phyloP scores from a whole-genome alignment of 768 basidiomycete species.

The Auriscalpium vulgare region DNA sequence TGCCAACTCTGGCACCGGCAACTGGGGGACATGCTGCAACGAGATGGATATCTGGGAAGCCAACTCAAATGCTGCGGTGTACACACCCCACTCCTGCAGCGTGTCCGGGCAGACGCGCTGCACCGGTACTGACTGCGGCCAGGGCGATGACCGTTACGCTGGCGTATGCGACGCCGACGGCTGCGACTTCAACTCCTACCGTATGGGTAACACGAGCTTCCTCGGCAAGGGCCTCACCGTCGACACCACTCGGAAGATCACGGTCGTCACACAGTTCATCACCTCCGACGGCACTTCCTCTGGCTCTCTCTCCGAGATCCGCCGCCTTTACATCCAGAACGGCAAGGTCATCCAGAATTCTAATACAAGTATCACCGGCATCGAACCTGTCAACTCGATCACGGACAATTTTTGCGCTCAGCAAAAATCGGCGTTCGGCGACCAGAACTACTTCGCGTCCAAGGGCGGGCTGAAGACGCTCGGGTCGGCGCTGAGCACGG shows the following conservation, averaged over 20 bases:
- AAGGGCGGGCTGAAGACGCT: constrained; percentile 33
- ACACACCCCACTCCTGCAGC: constrained; percentile 45
- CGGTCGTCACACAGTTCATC: constrained; percentile 50
- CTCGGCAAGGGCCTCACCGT: constrained; percentile 38
- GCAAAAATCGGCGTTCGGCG: background rate
- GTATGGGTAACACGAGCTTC: constrained; percentile 40
- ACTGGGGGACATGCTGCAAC: constrained; percentile 43
- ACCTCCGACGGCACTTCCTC: constrained; percentile 34
- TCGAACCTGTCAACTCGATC: constrained; percentile 36
- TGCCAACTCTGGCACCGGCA: constrained; percentile 39
- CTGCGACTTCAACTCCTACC: constrained; percentile 54
- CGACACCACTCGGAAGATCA: constrained; percentile 42
- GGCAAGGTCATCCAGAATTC: constrained; percentile 45
- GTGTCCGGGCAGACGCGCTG: constrained; percentile 34
- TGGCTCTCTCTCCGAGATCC: constrained; percentile 43
- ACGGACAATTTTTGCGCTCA: constrained; percentile 36
- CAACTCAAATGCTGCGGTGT: constrained; percentile 41
- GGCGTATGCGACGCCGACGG: constrained; percentile 23
- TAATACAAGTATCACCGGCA: constrained; percentile 34
- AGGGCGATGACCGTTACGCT: constrained; percentile 25
- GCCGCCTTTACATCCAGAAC: constrained; percentile 45
- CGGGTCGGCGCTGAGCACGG: constrained; percentile 26
- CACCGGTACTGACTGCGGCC: constrained; percentile 30
- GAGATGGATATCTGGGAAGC: constrained; percentile 26
- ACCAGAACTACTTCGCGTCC: background rate